Evolutionary conservation across 2,329 filamentous ascomycete genomes (phyloP), one percentile per base, ranked within the genome.

Genomic region (Fusarium sp.): DNA sequence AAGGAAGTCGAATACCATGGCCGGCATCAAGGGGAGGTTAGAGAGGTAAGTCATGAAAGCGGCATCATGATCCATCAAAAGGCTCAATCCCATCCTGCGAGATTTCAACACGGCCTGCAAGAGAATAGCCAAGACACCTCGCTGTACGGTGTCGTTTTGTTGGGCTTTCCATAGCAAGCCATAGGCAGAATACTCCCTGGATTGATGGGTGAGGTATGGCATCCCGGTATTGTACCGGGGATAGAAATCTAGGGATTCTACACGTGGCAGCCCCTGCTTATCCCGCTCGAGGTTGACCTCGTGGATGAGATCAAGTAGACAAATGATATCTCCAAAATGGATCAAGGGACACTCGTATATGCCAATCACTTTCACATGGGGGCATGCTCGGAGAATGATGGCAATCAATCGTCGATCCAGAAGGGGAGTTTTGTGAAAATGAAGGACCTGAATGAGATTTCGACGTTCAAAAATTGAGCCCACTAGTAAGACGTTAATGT

Each of bases 301-400:
- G 30, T 75, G 52, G 20, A 80, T 77, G 4, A 80, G 57, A 49
- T 80, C 77, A 2, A 80, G 64, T 0, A 80, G 52, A 12, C 65
- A 70, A 2, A 78, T 49, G 0, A 78, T 53, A 21, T 80, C 78
- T 11, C 77, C 78, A n/a, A 78, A 70, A 26, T 79, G 75, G 6
- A 80, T 64, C 2, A 80, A 56, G 0, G 77, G 77, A 24, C 79
- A 80, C 47, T 77, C 72, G 52, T 80, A 80, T 3, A 80, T 67
- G 3, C 79, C 78, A 15, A 80, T 2, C 70, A 75, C 77, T 6
- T 65, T 70, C 10, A 80, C 62, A 2, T 75, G 53, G 0, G 74
- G 76, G 32, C 75, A 77, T 2, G 70, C 70, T 8, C 77, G 73
- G 1, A 80, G 57, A 15, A 80, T 74, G n/a, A 79, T 62, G 3